phyloP scores from a whole-genome alignment of 2,329 filamentous ascomycete genomes.

The Colletotrichum sp. region DNA sequence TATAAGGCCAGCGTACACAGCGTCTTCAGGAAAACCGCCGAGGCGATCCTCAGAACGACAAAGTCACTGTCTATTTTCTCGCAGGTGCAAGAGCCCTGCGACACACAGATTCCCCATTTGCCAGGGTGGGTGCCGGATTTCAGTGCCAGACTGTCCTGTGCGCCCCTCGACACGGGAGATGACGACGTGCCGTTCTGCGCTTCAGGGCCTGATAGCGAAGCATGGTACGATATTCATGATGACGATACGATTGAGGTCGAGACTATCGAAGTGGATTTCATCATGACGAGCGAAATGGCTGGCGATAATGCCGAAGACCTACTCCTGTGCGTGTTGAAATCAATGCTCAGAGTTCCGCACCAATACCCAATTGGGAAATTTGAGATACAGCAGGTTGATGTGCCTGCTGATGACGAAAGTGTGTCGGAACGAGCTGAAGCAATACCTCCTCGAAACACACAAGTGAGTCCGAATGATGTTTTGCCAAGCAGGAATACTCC shows the following conservation, averaged over 20 bases:
- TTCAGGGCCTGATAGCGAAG: not conserved
- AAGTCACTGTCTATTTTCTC: not conserved
- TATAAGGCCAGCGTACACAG: not conserved
- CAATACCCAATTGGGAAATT: not conserved
- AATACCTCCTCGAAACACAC: rapidly evolving
- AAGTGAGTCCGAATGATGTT: too few species aligned
- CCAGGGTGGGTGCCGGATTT: not conserved
- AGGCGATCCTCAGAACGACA: not conserved
- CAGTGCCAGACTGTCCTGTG: rapidly evolving
- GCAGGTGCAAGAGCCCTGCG: not conserved
- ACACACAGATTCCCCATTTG: not conserved
- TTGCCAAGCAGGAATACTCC: too few species aligned
- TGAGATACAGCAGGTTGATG: not conserved
- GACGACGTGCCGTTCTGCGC: not conserved
- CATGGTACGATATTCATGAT: not conserved
- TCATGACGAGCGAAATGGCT: not conserved
- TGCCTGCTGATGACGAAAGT: too few species aligned
- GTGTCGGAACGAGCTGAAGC: rapidly evolving
- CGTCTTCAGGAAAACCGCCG: not conserved
- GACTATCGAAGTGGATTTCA: not conserved
- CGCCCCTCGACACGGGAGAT: not conserved
- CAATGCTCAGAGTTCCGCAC: not conserved
- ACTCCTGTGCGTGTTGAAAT: not conserved
- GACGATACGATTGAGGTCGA: not conserved
- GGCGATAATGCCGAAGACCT: not conserved